phyloP scores from a whole-genome alignment of 192 early-diverging fungal genomes.

The Dissophora ornata region DNA sequence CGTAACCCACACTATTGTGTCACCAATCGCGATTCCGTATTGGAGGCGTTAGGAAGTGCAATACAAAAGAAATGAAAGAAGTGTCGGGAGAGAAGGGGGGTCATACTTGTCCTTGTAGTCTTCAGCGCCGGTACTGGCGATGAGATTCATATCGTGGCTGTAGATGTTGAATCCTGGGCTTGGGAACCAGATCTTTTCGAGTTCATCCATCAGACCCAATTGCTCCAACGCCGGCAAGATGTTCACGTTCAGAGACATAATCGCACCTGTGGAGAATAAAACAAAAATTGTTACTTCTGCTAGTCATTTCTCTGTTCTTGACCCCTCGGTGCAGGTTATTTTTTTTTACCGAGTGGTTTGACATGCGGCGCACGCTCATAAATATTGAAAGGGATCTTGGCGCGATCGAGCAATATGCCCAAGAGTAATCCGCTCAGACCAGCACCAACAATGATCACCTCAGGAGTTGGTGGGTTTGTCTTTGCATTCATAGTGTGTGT shows the following conservation, averaged over 20 bases:
- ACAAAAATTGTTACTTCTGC: background rate
- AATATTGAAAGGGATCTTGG: background rate
- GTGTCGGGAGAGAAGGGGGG: too few relatives aligned
- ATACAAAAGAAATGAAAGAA: too few relatives aligned
- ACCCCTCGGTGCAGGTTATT: background rate
- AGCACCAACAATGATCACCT: conserved; percentile 7
- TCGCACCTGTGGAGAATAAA: background rate
- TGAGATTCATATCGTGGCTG: background rate
- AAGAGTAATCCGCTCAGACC: background rate
- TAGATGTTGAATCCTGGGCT: background rate
- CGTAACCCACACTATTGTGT: background rate
- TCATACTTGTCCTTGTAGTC: background rate
- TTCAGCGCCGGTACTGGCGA: background rate
- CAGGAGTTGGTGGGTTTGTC: background rate
- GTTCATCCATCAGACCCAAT: background rate
- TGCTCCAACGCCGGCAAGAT: conserved; percentile 7
- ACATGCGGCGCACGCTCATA: background rate
- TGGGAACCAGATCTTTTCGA: conserved; percentile 1
- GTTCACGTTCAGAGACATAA: conserved; percentile 3
- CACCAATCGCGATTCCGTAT: background rate
- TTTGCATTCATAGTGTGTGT: too few relatives aligned
- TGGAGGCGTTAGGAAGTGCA: background rate
- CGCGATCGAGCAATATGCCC: background rate
- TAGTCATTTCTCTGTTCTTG: background rate
- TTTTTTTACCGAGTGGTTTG: background rate